A percentile compares a stretch with the other conserved stretches of the same genome.
Evolutionary conservation across 208 protist species (phyloP).

Genomic region (Leishmania lainsoni): DNA sequence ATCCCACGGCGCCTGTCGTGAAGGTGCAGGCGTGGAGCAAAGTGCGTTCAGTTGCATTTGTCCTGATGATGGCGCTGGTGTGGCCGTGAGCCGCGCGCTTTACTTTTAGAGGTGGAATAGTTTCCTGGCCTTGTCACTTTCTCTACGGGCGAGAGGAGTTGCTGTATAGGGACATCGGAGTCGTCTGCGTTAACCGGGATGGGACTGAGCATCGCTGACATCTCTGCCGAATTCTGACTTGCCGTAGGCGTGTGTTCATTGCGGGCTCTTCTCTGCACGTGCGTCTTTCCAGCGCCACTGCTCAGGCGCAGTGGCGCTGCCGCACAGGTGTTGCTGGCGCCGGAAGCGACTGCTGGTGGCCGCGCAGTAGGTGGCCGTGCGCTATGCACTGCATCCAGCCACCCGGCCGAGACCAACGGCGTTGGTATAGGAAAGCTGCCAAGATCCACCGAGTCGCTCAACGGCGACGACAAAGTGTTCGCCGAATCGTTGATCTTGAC

Average conservation of each 20-base stretch:
- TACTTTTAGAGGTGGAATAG: not conserved
- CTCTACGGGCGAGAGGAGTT: constrained; percentile 11
- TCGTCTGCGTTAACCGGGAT: constrained; percentile 37
- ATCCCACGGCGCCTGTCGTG: not conserved
- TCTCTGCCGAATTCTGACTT: constrained; percentile 22
- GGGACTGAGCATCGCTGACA: constrained; percentile 39
- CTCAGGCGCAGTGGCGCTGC: not conserved
- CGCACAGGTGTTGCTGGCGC: not conserved
- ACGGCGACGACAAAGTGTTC: constrained; percentile 14
- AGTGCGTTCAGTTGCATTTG: not conserved
- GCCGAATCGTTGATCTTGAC: not conserved
- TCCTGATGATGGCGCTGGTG: not conserved
- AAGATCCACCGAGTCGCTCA: constrained; percentile 38
- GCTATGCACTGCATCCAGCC: constrained; percentile 22
- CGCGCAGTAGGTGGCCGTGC: not conserved
- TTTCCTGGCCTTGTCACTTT: not conserved
- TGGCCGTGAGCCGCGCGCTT: not conserved
- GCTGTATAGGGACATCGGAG: constrained; percentile 23
- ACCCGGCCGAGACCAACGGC: constrained; percentile 3
- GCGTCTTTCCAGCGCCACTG: not conserved
- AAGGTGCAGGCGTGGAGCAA: not conserved
- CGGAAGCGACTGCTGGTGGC: not conserved
- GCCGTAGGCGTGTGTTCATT: constrained; percentile 13
- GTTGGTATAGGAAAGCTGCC: constrained; percentile 6
- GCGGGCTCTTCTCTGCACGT: not conserved